These are phyloP conservation scores for Neoascochyta sp. DNA, from an alignment of 2,329 filamentous ascomycete genomes.

Conservation along the genomic window DNA sequence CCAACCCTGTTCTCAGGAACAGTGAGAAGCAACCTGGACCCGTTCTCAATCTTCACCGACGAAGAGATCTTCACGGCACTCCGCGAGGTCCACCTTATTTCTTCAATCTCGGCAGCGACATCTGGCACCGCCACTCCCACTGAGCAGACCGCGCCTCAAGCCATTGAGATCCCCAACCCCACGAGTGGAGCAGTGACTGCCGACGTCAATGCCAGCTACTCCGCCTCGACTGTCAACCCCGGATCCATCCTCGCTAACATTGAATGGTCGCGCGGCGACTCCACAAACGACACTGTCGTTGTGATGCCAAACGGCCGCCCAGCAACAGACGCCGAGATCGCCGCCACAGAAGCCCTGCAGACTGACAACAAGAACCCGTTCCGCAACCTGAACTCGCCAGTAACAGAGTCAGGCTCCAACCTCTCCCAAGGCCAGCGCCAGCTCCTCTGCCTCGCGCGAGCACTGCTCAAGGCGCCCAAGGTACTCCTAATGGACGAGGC, in stretches of 20 bases:
- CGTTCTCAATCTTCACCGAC: conserved; percentile 83
- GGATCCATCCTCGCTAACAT: conserved; percentile 29
- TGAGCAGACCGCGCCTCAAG: conserved; percentile 15
- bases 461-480: conserved; percentile 83
- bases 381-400: conserved; percentile 74
- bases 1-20: conserved; percentile 92
- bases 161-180: conserved; percentile 34
- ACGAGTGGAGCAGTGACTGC: conserved; percentile 22
- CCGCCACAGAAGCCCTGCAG: conserved; percentile 33
- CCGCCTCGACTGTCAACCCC: conserved; percentile 32
- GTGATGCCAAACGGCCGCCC: conserved; percentile 27
- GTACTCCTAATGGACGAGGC: conserved; percentile 99
- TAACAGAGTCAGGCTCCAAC: conserved; percentile 89
- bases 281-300: conserved; percentile 29
- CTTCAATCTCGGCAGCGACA: conserved; percentile 40
- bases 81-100: conserved; percentile 81
- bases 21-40: conserved; percentile 87
- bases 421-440: conserved; percentile 95
- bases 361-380: conserved; percentile 92
- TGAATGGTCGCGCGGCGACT: conserved; percentile 27
- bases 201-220: conserved; percentile 26
- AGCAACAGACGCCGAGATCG: conserved; percentile 24
- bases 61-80: conserved; percentile 86
- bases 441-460: conserved; percentile 86
- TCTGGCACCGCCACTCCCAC: conserved; percentile 24